Percentiles rank a stretch among this genome's conserved stretches.
Conservation (phyloP, 2,329 filamentous ascomycete species). For the Ophiostoma quercus region DNA sequence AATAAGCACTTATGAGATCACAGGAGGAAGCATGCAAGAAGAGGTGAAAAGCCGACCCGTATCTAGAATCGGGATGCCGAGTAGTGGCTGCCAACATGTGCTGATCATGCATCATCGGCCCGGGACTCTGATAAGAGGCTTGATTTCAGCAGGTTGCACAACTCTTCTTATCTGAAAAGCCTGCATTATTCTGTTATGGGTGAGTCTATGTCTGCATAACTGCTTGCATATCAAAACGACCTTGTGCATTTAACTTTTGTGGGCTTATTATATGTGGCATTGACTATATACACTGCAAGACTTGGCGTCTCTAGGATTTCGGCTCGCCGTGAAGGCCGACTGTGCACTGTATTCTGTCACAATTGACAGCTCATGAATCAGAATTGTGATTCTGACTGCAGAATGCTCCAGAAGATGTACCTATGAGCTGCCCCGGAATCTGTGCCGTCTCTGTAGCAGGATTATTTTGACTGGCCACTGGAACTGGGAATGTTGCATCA, state of each 20-base stretch:
- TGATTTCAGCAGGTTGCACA: too few species aligned
- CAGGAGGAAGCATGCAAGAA: too few species aligned
- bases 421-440: background rate
- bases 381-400: background rate
- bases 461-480: background rate
- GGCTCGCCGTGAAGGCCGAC: too few species aligned
- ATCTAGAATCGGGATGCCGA: too few species aligned
- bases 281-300: background rate
- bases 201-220: background rate
- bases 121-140: too few species aligned
- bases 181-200: too few species aligned
- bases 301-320: background rate
- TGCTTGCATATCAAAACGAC: background rate
- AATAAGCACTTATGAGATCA: too few species aligned
- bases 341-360: background rate
- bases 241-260: background rate
- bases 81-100: too few species aligned
- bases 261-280: too few species aligned
- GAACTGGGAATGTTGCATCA: background rate
- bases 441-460: background rate
- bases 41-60: too few species aligned
- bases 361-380: background rate
- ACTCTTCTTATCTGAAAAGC: too few species aligned
- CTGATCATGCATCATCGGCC: too few species aligned
- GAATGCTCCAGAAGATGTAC: background rate